Base-by-base conservation (phyloP, 2,329 filamentous ascomycete species). In the Cryphonectria carpinicola region DNA sequence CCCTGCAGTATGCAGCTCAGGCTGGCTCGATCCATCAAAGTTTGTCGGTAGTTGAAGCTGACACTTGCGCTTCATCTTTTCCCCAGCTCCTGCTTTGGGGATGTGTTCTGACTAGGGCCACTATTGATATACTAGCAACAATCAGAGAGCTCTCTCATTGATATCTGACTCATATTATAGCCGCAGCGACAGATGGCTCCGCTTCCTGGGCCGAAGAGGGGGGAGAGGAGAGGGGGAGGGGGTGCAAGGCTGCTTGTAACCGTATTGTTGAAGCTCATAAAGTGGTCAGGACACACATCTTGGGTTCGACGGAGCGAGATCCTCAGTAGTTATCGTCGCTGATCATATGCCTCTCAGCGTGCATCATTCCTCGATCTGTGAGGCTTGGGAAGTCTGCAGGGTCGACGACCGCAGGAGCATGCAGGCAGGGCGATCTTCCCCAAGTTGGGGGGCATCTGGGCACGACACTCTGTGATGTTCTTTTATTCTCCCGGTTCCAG, bases 1-100 rank as follows among this genome's bases (percentile, higher is more conserved):
- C 54, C 54, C 54, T 58, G 54, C 28, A 58, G 54, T 17, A 58
- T 58, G 54, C 54, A 58, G 14, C 46, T n/a, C 22, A 49, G 19
- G 22, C 22, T 49, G 46, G 25, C n/a, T 32, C 13, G 54, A 32
- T 3, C 25, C 54, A 56, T 22, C 54, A 32, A 58, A 32, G 25
- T 32, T 58, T 19, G 43, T 56, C 52, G 52, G 52, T 32, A 56
- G 25, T 28, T 28, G 52, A 32, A 56, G 52, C 25, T 56, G 25
- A 56, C 25, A 56, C 52, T 28, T 17, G 13, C 52, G 52, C 52
- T 56, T 32, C 52, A 32, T 28, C n/a, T 25, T 17, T 28, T 28
- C 11, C 13, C 25, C 11, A 32, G 13, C n/a, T 56, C 11, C 52
- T 10, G 13, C 11, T 56, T 32, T 28, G n/a, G 52, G 22, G n/a